Evolutionary conservation across 768 basidiomycete genomes (phyloP).

Genomic region (Leccinum subgranulosum): DNA sequence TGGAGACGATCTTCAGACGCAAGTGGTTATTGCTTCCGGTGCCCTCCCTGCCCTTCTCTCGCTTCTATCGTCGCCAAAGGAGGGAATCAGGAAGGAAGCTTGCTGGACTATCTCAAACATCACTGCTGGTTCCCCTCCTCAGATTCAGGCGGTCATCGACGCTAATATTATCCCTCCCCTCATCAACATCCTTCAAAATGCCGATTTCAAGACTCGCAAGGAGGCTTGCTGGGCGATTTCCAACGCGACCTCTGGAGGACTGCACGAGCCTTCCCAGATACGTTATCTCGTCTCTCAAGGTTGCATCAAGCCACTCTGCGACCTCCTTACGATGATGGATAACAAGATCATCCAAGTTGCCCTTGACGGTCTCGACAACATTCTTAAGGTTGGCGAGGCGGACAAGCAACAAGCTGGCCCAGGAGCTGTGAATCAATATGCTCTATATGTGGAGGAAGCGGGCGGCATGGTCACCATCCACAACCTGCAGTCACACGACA

Average conservation of each 20-base stretch:
- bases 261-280: constrained; percentile 95
- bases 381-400: constrained; percentile 94
- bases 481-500: constrained; percentile 99
- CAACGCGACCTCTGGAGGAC: constrained; percentile 96
- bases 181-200: constrained; percentile 95
- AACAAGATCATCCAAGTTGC: constrained; percentile 99
- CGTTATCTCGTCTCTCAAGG: constrained; percentile 97
- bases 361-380: constrained; percentile 96
- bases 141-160: constrained; percentile 97
- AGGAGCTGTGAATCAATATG: constrained; percentile 88
- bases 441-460: constrained; percentile 93
- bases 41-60: constrained; percentile 93
- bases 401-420: constrained; percentile 83
- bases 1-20: constrained; percentile 98
- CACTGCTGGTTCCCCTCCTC: constrained; percentile 94
- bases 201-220: constrained; percentile 99
- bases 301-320: constrained; percentile 98
- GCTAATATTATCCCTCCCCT: constrained; percentile 98
- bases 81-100: constrained; percentile 98
- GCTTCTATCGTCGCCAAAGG: constrained; percentile 93
- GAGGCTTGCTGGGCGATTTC: constrained; percentile 99
- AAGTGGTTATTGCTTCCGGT: constrained; percentile 97
- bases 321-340: constrained; percentile 96
- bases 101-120: constrained; percentile 99
- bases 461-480: constrained; percentile 99